These are phyloP conservation scores for Pugionium cornutum DNA, from an alignment of 345 rosid genomes.

Conservation along the genomic window DNA sequence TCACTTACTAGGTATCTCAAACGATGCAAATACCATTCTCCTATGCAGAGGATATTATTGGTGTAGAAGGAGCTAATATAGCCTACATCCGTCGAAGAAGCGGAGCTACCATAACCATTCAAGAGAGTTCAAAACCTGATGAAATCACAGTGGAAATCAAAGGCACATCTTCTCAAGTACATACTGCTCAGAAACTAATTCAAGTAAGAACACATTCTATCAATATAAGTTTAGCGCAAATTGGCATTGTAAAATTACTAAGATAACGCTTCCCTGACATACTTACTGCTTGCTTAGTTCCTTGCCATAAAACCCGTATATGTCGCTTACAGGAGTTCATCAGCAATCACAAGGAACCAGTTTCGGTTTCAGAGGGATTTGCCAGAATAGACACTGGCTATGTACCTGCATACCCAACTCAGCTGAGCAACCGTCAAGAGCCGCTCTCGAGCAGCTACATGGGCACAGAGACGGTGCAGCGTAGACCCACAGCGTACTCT, in stretches of 20 bases:
- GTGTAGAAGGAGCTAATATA: conserved; percentile 72
- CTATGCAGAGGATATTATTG: conserved; percentile 81
- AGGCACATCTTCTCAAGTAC: conserved; percentile 74
- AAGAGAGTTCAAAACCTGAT: conserved; percentile 71
- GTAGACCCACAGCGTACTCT: conserved; percentile 36
- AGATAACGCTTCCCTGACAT: background rate
- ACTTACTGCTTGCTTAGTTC: background rate
- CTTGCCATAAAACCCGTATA: background rate
- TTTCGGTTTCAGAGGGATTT: conserved; percentile 32
- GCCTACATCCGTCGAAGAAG: conserved; percentile 72
- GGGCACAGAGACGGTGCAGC: conserved; percentile 32
- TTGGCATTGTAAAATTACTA: background rate
- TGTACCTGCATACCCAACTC: conserved; percentile 41
- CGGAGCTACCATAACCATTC: conserved; percentile 68
- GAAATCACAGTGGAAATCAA: conserved; percentile 82
- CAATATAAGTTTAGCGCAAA: background rate
- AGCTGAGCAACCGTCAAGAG: conserved; percentile 35
- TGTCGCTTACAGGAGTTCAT: conserved; percentile 34
- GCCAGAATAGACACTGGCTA: conserved; percentile 34
- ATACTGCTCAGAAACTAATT: conserved; percentile 70
- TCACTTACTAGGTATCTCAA: conserved; percentile 57
- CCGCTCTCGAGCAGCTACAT: conserved; percentile 31
- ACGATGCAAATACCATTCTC: conserved; percentile 83
- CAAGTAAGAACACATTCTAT: conserved; percentile 49
- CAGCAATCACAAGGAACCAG: conserved; percentile 43